A percentile compares a stretch with the other conserved stretches of the same genome.
These are phyloP conservation scores for Candida mattraensis DNA, from an alignment of 805 yeast species.

Conservation along the genomic window DNA sequence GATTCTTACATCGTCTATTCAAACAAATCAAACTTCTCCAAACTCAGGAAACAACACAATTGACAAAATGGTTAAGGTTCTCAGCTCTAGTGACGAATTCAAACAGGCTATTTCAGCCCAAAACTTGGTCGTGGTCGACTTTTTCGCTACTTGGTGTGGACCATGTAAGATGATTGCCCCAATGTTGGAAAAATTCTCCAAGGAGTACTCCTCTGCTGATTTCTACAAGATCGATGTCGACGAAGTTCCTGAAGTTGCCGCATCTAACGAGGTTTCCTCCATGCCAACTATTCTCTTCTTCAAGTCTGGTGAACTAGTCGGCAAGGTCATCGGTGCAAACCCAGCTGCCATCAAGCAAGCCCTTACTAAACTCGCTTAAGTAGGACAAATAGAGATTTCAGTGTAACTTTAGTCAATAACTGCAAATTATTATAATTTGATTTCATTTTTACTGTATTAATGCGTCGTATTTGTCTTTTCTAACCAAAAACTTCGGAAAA, in stretches of 20 bases:
- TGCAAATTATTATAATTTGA: background rate
- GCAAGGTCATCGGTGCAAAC: conserved; percentile 87
- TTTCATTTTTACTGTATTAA: conserved; percentile 4
- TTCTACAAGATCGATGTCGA: conserved; percentile 95
- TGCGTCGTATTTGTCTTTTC: background rate
- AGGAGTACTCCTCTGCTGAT: conserved; percentile 61
- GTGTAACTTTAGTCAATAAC: background rate
- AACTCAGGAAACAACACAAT: conserved; percentile 4
- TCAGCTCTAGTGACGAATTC: conserved; percentile 56
- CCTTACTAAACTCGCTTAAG: conserved; percentile 33
- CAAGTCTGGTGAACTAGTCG: conserved; percentile 79
- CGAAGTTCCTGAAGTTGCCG: conserved; percentile 73
- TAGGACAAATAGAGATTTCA: too few species aligned
- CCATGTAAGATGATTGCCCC: conserved; percentile 99
- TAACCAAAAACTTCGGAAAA: conserved; percentile 44
- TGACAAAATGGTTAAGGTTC: conserved; percentile 51
- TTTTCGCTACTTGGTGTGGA: conserved; percentile 98
- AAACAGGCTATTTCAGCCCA: conserved; percentile 54
- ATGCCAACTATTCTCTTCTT: conserved; percentile 70
- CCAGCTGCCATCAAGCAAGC: conserved; percentile 78
- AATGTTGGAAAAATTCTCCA: conserved; percentile 76
- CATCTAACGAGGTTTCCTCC: conserved; percentile 54
- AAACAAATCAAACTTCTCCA: conserved; percentile 7
- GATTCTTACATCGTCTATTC: conserved; percentile 20
- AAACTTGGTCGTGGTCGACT: conserved; percentile 88